Evolutionary conservation across 208 protist genomes (phyloP).

Genomic region (Leishmania aethiopica): DNA sequence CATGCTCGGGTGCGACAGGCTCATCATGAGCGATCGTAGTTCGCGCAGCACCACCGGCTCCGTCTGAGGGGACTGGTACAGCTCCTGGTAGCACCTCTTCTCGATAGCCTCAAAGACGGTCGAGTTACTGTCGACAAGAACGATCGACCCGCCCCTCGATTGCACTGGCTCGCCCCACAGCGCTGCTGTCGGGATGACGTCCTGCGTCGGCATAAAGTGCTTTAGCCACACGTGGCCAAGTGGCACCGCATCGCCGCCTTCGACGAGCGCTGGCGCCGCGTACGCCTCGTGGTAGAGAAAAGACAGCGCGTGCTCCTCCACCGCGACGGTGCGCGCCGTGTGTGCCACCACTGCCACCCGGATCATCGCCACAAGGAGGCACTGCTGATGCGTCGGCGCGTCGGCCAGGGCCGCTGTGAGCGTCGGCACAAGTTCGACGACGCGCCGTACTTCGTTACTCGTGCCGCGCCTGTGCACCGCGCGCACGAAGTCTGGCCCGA

Average conservation of each 20-base stretch:
- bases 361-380: slow-evolving; percentile 59
- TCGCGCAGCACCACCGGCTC: slow-evolving; percentile 64
- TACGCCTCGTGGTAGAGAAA: slow-evolving; percentile 67
- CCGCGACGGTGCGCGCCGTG: background rate
- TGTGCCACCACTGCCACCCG: slow-evolving; percentile 24
- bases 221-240: slow-evolving; percentile 76
- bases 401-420: slow-evolving; percentile 13
- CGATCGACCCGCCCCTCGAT: background rate
- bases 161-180: slow-evolving; percentile 15
- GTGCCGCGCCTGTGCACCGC: slow-evolving; percentile 29
- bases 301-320: slow-evolving; percentile 34
- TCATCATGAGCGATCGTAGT: slow-evolving; percentile 50
- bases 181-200: slow-evolving; percentile 31
- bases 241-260: slow-evolving; percentile 72
- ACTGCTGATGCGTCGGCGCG: slow-evolving; percentile 75
- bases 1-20: slow-evolving; percentile 19
- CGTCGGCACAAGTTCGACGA: slow-evolving; percentile 35
- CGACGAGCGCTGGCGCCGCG: slow-evolving; percentile 67
- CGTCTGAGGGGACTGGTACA: slow-evolving; percentile 51
- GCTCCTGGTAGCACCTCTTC: slow-evolving; percentile 26
- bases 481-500: slow-evolving; percentile 53
- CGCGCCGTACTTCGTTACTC: slow-evolving; percentile 14
- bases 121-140: slow-evolving; percentile 12
- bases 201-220: slow-evolving; percentile 36
- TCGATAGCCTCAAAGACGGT: slow-evolving; percentile 21